Base-by-base conservation (phyloP, 2,329 filamentous ascomycete species). In the Clathrospora elynae region DNA sequence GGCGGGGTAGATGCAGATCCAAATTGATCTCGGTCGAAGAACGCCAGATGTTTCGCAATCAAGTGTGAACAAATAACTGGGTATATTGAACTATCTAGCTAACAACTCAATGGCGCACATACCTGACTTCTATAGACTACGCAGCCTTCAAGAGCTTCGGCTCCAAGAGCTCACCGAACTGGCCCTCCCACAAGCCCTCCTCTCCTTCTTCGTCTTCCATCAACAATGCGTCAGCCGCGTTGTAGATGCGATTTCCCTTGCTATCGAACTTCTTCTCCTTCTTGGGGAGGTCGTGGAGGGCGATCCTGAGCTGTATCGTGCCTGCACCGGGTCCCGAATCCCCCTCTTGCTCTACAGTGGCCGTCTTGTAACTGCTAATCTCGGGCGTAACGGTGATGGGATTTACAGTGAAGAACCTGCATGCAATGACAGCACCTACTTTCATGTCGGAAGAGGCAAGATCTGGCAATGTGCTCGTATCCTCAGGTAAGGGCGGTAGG, bases 241-340 rank as follows among this genome's bases (percentile, higher is more conserved):
- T 83, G 57, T 92, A 95, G 7, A 89, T 70, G 7, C 89, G 79
- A 49, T 86, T 76, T 0, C 89, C 90, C 0, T 86, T 85, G 25
- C 83, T 77, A 55, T 92, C 84, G 52, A 83, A 84, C 12, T 71
- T 66, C 58, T 80, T 85, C 50, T 83, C 65, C 39, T 80, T 77
- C 32, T 45, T 69, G 9, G 78, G 70, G 33, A 85, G 74, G 61
- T 95, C 87, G 18, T 87, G 80, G 49, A 78, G 78, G 2, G 90
- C 88, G 2, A 95, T 77, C 8, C 78, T 75, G 4, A 95, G 71
- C 14, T 78, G 73, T 11, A 95, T 64, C 0, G 63, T 72, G 3
- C 72, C 76, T 34, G 81, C 76, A 1, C 81, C 78, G 12, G 52
- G 51, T 0, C 60, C 62, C 2, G 62, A 66, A 33, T 66, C 64